These are phyloP conservation scores for Aspergillus glaucus DNA, from an alignment of 2,329 filamentous ascomycete genomes.

Conservation along the genomic window DNA sequence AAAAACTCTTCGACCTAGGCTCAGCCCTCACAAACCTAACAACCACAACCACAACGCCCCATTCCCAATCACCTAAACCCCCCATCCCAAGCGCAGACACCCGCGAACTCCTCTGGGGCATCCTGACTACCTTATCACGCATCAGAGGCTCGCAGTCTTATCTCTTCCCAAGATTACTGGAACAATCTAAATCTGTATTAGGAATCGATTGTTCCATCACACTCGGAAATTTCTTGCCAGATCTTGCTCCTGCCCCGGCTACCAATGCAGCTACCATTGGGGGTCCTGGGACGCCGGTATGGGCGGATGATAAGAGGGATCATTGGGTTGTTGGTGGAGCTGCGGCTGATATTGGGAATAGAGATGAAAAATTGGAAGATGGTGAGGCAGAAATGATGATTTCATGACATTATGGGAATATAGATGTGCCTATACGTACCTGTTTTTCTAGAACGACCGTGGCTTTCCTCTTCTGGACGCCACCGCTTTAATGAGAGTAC, in stretches of 20 bases:
- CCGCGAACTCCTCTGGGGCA: constrained; percentile 33
- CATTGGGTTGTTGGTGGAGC: background rate
- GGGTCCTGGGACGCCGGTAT: background rate
- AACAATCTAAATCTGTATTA: constrained; percentile 25
- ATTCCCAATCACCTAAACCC: constrained; percentile 22
- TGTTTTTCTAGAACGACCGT: no score
- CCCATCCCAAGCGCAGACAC: constrained; percentile 18
- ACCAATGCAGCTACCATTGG: background rate
- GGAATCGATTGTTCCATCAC: constrained; percentile 26
- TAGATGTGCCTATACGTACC: no score
- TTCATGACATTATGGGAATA: no score
- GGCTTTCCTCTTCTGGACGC: no score
- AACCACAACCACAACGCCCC: constrained; percentile 28
- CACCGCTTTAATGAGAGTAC: no score
- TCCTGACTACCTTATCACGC: constrained; percentile 31
- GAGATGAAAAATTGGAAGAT: no score
- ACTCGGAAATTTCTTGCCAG: constrained; percentile 22
- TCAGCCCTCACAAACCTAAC: constrained; percentile 30
- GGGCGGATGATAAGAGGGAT: background rate
- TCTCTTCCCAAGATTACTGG: constrained; percentile 27
- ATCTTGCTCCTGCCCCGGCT: constrained; percentile 9
- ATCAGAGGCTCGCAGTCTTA: constrained; percentile 36
- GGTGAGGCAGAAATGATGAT: no score
- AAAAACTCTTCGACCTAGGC: constrained; percentile 34
- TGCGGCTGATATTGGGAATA: background rate